Conservation (phyloP, 768 basidiomycete species). For the Suillus weaverae region DNA sequence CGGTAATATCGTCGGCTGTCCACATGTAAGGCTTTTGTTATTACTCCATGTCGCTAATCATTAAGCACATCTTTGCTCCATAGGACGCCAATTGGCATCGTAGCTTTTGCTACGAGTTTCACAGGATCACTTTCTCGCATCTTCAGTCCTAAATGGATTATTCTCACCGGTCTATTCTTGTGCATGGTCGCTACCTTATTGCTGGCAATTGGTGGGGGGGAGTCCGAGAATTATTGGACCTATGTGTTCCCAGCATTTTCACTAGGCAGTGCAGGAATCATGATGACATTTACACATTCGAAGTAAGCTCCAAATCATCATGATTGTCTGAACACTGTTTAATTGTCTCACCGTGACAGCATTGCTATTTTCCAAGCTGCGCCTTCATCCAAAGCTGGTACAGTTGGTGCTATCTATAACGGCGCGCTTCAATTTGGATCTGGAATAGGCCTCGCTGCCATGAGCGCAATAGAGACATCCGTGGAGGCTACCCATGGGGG, state of each 20-base stretch:
- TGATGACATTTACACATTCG: conserved; percentile 46
- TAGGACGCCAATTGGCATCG: conserved; percentile 44
- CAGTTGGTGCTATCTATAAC: conserved; percentile 58
- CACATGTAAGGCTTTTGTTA: conserved; percentile 35
- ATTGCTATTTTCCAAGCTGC: conserved; percentile 52
- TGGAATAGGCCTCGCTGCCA: conserved; percentile 50
- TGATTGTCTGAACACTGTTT: neutral
- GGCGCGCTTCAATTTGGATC: conserved; percentile 52
- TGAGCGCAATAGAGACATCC: conserved; percentile 49
- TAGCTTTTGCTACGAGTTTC: conserved; percentile 37
- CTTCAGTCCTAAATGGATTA: conserved; percentile 44
- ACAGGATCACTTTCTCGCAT: conserved; percentile 40
- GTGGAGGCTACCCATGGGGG: conserved; percentile 38
- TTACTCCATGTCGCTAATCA: neutral
- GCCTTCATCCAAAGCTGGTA: conserved; percentile 49
- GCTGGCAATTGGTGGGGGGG: conserved; percentile 42
- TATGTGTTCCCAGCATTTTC: conserved; percentile 50
- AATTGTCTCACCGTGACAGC: conserved; percentile 24
- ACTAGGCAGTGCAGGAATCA: conserved; percentile 47
- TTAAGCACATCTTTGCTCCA: neutral
- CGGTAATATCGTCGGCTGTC: conserved; percentile 36
- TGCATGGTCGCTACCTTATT: conserved; percentile 40
- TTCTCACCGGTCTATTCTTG: conserved; percentile 42
- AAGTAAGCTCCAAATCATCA: conserved; percentile 38
- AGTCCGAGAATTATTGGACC: conserved; percentile 44